phyloP scores from a whole-genome alignment of 2,329 filamentous ascomycete genomes.

The Dactylonectria macrodidyma region DNA sequence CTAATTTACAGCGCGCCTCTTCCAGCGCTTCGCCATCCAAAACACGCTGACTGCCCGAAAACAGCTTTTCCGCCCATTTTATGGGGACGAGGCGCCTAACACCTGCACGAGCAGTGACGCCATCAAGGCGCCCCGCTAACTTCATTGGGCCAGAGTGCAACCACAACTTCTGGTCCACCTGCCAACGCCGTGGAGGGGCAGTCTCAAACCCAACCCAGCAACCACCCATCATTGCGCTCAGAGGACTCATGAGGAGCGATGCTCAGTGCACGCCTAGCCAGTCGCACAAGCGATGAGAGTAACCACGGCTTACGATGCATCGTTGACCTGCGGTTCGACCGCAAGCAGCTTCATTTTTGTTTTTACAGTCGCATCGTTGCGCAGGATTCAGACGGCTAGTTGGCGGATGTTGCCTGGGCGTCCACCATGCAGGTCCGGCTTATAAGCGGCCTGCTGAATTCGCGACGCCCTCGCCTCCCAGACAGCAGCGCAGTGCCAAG shows the following conservation, averaged over 20 bases:
- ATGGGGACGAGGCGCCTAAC: neutral
- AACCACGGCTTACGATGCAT: slow-evolving; percentile 25
- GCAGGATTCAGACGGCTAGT: slow-evolving; percentile 21
- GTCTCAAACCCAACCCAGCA: slow-evolving; percentile 20
- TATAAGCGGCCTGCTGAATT: slow-evolving; percentile 24
- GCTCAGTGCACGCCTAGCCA: slow-evolving; percentile 28
- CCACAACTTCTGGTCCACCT: slow-evolving; percentile 33
- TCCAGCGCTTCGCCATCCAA: slow-evolving; percentile 20
- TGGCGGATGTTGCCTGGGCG: slow-evolving; percentile 23
- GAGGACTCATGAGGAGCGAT: neutral
- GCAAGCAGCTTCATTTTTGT: slow-evolving; percentile 10
- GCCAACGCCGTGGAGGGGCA: slow-evolving; percentile 40
- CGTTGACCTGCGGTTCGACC: slow-evolving; percentile 1
- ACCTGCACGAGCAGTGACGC: slow-evolving; percentile 19
- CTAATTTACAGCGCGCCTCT: slow-evolving; percentile 5
- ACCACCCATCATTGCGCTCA: slow-evolving; percentile 9
- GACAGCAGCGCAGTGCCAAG: slow-evolving; percentile 1
- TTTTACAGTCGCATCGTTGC: slow-evolving; percentile 18
- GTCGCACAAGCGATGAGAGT: slow-evolving; percentile 22
- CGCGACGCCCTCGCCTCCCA: slow-evolving; percentile 12
- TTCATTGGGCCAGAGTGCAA: slow-evolving; percentile 17
- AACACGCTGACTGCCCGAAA: no score
- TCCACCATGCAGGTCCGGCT: slow-evolving; percentile 27
- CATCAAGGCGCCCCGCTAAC: slow-evolving; percentile 26
- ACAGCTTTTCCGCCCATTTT: neutral